Percentiles rank a stretch among this genome's conserved stretches.
Evolutionary conservation across 164 flowering plant species (phyloP).

Genomic region (Nymphaea thermarum): DNA sequence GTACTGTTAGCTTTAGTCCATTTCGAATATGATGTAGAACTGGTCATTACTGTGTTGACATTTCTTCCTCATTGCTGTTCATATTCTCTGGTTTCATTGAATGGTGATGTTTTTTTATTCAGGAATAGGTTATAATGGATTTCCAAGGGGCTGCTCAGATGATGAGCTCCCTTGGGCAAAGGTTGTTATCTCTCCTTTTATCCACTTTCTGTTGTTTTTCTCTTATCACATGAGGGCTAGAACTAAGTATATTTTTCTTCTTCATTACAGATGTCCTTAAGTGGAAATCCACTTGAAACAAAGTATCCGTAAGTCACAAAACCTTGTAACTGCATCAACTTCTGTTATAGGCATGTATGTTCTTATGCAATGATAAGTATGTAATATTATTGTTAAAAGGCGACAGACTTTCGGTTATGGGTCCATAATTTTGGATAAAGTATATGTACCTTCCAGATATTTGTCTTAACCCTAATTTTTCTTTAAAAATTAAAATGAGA

Average conservation of each 20-base stretch:
- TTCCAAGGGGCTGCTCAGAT: slow-evolving; percentile 95
- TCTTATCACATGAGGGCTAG: background rate
- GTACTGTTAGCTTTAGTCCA: background rate
- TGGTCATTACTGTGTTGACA: background rate
- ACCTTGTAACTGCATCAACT: no score
- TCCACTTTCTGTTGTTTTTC: background rate
- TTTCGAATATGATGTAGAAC: background rate
- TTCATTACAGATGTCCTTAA: slow-evolving; percentile 55
- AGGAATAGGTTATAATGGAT: slow-evolving; percentile 99
- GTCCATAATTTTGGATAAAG: no score
- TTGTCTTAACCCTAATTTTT: no score
- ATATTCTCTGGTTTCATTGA: background rate
- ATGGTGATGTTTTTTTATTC: background rate
- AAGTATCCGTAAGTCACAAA: slow-evolving; percentile 74
- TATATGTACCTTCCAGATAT: no score
- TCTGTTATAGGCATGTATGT: no score
- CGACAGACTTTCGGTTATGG: no score
- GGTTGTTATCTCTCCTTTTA: slow-evolving; percentile 22
- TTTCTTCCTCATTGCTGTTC: background rate
- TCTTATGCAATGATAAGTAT: no score
- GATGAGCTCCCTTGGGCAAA: slow-evolving; percentile 98
- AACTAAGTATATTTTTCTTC: background rate
- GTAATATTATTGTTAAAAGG: no score
- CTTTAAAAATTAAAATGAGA: no score
- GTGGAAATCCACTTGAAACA: slow-evolving; percentile 71